Conservation (phyloP, 192 early-diverging fungal species). For the Coemansia erecta region DNA sequence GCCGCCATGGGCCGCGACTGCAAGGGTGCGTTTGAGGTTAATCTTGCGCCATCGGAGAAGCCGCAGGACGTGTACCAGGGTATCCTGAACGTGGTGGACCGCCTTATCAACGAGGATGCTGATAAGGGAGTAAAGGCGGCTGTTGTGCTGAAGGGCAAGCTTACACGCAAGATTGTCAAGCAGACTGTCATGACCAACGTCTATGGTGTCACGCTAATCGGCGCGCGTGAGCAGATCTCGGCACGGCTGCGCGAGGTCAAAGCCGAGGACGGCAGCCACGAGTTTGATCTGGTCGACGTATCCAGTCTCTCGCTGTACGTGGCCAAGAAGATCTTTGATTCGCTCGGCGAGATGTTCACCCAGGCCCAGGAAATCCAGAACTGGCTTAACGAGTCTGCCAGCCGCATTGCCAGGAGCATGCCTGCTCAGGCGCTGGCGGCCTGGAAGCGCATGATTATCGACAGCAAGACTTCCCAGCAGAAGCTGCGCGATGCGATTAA, state of each 20-base stretch:
- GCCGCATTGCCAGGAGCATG: constrained; percentile 78
- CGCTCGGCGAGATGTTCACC: constrained; percentile 85
- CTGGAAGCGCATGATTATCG: constrained; percentile 35
- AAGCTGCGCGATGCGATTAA: constrained; percentile 23
- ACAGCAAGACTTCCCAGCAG: constrained; percentile 22
- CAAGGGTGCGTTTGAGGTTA: constrained; percentile 84
- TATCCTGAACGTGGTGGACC: constrained; percentile 74
- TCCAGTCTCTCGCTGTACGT: constrained; percentile 64
- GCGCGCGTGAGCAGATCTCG: constrained; percentile 83
- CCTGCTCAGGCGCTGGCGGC: constrained; percentile 50
- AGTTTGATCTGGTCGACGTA: constrained; percentile 38
- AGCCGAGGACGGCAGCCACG: constrained; percentile 66
- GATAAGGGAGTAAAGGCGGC: constrained; percentile 62
- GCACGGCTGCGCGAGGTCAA: constrained; percentile 77
- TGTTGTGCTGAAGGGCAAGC: constrained; percentile 60
- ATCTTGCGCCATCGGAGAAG: constrained; percentile 75
- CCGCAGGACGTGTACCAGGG: constrained; percentile 94
- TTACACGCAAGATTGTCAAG: constrained; percentile 94
- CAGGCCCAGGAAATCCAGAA: constrained; percentile 88
- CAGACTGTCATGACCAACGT: constrained; percentile 99
- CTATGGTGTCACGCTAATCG: constrained; percentile 96
- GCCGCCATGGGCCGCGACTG: constrained; percentile 93
- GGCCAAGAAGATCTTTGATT: constrained; percentile 78
- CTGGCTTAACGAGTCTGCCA: constrained; percentile 89
- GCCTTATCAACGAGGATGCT: constrained; percentile 68